Evolutionary conservation across 2,329 filamentous ascomycete genomes (phyloP).

Genomic region (Pseudopithomyces chartarum): DNA sequence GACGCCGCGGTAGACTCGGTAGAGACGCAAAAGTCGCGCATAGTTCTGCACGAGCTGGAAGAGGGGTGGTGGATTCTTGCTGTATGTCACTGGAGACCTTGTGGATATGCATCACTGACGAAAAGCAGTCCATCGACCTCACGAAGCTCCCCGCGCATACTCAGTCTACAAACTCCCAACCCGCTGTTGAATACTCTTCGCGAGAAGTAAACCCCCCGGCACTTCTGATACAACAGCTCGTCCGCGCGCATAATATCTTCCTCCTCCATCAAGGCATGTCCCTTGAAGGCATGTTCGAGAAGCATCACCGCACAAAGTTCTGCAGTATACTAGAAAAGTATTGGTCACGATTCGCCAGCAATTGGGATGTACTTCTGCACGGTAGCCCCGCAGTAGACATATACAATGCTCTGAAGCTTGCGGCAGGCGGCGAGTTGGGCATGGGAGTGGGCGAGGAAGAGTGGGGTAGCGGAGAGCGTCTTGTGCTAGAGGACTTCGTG

Average conservation of each 20-base stretch:
- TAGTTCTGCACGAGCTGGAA: conserved; percentile 87
- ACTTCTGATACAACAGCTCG: conserved; percentile 78
- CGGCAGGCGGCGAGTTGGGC: conserved; percentile 87
- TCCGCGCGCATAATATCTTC: conserved; percentile 82
- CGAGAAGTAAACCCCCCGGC: conserved; percentile 85
- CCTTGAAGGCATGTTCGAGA: conserved; percentile 71
- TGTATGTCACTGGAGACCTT: conserved; percentile 57
- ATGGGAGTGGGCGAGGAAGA: conserved; percentile 96
- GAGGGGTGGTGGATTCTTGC: conserved; percentile 94
- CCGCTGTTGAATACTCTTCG: conserved; percentile 77
- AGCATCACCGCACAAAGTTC: conserved; percentile 70
- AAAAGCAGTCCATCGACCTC: conserved; percentile 73
- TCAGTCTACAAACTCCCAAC: conserved; percentile 40
- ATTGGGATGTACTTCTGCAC: conserved; percentile 88
- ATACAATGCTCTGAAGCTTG: conserved; percentile 83
- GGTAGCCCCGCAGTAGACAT: conserved; percentile 83
- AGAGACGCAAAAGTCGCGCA: conserved; percentile 86
- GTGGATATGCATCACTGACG: conserved; percentile 12
- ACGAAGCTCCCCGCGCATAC: conserved; percentile 67
- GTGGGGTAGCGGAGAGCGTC: conserved; percentile 88
- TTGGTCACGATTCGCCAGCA: conserved; percentile 71
- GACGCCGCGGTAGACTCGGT: conserved; percentile 79
- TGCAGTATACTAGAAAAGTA: conserved; percentile 75
- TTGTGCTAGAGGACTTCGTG: conserved; percentile 89
- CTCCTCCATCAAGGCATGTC: conserved; percentile 84